Percentiles rank a stretch among this genome's conserved stretches.
These are phyloP conservation scores for Zygoascus meyerae DNA, from an alignment of 1,139 yeast genomes.

Conservation along the genomic window DNA sequence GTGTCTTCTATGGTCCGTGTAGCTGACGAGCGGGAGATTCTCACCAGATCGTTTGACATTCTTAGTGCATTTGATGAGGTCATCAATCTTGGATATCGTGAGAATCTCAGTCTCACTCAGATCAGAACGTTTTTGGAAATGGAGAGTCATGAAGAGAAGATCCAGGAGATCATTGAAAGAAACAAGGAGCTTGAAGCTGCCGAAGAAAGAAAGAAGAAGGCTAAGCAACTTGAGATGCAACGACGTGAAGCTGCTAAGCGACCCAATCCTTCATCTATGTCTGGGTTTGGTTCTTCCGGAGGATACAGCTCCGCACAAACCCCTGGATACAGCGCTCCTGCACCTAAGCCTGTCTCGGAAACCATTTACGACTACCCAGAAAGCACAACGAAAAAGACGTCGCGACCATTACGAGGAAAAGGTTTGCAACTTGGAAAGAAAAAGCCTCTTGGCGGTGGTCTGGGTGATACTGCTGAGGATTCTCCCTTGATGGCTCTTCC, in stretches of 20 bases:
- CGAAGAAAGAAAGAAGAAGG: slow-evolving; percentile 94
- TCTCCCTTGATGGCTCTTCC: slow-evolving; percentile 28
- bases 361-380: slow-evolving; percentile 21
- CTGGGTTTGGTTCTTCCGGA: slow-evolving; percentile 15
- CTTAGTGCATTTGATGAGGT: slow-evolving; percentile 93
- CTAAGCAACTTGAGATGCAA: slow-evolving; percentile 76
- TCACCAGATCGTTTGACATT: slow-evolving; percentile 81
- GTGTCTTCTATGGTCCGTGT: slow-evolving; percentile 66
- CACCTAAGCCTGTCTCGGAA: slow-evolving; percentile 21
- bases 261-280: slow-evolving; percentile 21
- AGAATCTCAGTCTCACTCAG: slow-evolving; percentile 75
- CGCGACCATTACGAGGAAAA: slow-evolving; percentile 50
- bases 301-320: slow-evolving; percentile 14
- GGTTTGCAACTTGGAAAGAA: slow-evolving; percentile 82
- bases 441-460: slow-evolving; percentile 42
- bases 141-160: slow-evolving; percentile 98
- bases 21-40: slow-evolving; percentile 78
- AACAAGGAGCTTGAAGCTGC: slow-evolving; percentile 96
- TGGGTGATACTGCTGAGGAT: slow-evolving; percentile 36
- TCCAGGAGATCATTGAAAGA: slow-evolving; percentile 94
- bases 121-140: slow-evolving; percentile 87
- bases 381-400: slow-evolving; percentile 12
- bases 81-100: slow-evolving; percentile 83
- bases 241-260: slow-evolving; percentile 74
- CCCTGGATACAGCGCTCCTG: slow-evolving; percentile 12